These are phyloP conservation scores for Priceomyces fermenticarens DNA, from an alignment of 805 yeast species.

Conservation along the genomic window DNA sequence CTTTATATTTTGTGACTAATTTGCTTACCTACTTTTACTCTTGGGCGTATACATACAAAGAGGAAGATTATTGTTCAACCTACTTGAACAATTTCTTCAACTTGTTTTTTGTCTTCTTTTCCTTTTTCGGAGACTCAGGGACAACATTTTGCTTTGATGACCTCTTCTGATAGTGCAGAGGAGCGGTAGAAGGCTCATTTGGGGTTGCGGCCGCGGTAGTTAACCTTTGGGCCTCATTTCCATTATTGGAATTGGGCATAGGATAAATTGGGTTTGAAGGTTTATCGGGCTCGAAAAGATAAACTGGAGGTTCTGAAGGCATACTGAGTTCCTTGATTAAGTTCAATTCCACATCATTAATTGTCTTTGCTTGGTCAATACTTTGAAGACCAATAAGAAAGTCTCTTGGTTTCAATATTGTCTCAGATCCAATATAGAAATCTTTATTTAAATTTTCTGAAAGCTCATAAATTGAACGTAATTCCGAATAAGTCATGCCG, in stretches of 20 bases:
- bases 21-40: too few species aligned
- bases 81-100: conserved; percentile 45
- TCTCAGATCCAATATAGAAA: conserved; percentile 78
- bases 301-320: conserved; percentile 41
- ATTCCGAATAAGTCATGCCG: conserved; percentile 82
- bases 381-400: conserved; percentile 42
- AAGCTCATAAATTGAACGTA: conserved; percentile 71
- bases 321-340: conserved; percentile 23
- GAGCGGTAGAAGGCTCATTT: conserved; percentile 9
- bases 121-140: conserved; percentile 12
- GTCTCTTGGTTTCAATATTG: conserved; percentile 57
- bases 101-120: conserved; percentile 41
- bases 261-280: conserved; percentile 13
- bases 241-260: background rate
- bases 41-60: too few species aligned
- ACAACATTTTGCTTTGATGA: background rate
- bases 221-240: background rate
- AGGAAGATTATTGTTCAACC: background rate
- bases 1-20: too few species aligned
- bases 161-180: conserved; percentile 27
- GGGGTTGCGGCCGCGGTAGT: conserved; percentile 2
- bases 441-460: conserved; percentile 63
- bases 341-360: conserved; percentile 42
- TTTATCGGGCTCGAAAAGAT: conserved; percentile 34
- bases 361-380: conserved; percentile 34